These are phyloP conservation scores for Iris macrosiphon DNA, from an alignment of 106 monocot species.

Conservation along the genomic window DNA sequence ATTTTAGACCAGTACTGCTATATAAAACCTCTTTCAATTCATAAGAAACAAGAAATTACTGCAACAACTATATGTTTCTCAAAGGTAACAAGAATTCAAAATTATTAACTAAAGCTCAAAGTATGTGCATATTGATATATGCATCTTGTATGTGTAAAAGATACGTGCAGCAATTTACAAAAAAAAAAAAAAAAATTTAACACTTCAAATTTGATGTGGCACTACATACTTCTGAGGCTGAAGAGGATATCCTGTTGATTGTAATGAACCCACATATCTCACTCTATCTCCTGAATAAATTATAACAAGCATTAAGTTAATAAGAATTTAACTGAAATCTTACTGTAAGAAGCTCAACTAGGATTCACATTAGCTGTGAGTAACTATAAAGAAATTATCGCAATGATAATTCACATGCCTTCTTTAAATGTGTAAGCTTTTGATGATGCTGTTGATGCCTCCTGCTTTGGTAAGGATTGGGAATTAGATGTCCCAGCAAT, in stretches of 20 bases:
- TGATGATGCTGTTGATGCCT: slow-evolving; percentile 57
- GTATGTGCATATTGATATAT: no score
- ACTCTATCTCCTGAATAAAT: slow-evolving; percentile 78
- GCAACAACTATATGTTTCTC: no score
- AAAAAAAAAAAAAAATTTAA: not conserved
- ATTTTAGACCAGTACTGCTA: no score
- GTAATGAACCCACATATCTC: slow-evolving; percentile 57
- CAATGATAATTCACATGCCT: slow-evolving; percentile 27
- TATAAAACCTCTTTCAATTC: no score
- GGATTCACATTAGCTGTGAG: not conserved
- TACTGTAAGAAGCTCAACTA: not conserved
- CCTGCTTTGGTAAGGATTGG: slow-evolving; percentile 53
- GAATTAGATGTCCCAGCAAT: slow-evolving; percentile 50
- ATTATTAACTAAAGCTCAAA: no score
- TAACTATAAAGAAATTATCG: slow-evolving; percentile 1
- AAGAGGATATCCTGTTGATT: slow-evolving; percentile 44
- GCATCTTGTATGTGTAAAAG: no score
- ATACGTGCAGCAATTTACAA: not conserved
- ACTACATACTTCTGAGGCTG: slow-evolving; percentile 37
- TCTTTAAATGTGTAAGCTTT: slow-evolving; percentile 64
- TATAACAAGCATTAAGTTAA: not conserved
- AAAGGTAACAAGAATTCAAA: no score
- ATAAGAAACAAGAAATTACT: no score
- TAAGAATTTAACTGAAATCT: not conserved
- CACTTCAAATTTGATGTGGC: not conserved